Evolutionary conservation across 176 grass and related monocot genomes (phyloP).

Genomic region (Oryza australiensis): DNA sequence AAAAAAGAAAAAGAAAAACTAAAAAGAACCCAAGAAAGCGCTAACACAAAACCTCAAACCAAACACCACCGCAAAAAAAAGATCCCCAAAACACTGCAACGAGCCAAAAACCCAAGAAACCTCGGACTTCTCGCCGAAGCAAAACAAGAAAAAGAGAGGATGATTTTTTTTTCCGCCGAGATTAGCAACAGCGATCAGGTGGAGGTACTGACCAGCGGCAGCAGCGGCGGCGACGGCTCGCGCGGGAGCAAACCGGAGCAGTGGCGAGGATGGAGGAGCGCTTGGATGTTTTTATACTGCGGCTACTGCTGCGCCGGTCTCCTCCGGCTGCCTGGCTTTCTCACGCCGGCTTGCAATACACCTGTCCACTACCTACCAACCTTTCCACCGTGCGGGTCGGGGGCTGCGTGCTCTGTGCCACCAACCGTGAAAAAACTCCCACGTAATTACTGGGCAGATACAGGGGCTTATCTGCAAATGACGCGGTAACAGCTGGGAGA

Average conservation of each 20-base stretch:
- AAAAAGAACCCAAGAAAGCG: background rate
- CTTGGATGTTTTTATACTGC: conserved; percentile 41
- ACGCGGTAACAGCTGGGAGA: background rate
- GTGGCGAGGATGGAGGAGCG: background rate
- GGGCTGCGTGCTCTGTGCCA: conserved; percentile 40
- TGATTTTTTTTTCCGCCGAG: background rate
- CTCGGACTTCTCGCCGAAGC: conserved; percentile 11
- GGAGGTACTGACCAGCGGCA: conserved; percentile 32
- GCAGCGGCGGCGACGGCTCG: conserved; percentile 25
- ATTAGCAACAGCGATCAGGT: background rate
- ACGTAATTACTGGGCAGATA: background rate
- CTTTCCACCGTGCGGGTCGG: background rate
- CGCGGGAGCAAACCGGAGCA: background rate
- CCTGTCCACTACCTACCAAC: conserved; percentile 30
- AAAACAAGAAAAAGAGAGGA: background rate
- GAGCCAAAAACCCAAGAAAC: background rate
- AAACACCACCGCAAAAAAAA: background rate
- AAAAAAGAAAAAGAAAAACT: background rate
- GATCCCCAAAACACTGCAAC: background rate
- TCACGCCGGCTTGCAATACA: conserved; percentile 15
- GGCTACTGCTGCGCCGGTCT: conserved; percentile 18
- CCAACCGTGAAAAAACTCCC: conserved; percentile 15
- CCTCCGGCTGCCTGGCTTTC: background rate
- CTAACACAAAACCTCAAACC: background rate
- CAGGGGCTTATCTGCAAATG: background rate